A percentile compares a stretch with the other conserved stretches of the same genome.
These are phyloP conservation scores for Yamadazyma triangularis DNA, from an alignment of 1,139 yeast species.

Conservation along the genomic window DNA sequence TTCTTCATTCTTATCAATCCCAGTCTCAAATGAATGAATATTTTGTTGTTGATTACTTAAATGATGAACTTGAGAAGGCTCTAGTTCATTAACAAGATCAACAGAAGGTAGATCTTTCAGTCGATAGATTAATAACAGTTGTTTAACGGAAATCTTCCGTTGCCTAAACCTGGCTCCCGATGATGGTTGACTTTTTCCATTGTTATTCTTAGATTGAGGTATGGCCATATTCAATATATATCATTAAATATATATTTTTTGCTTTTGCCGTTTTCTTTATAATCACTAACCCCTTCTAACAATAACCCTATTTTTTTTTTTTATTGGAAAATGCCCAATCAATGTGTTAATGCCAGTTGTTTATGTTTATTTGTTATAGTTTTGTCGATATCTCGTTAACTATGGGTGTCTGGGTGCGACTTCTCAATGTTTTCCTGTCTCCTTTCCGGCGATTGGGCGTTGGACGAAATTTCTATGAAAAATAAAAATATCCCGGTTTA, in stretches of 20 bases:
- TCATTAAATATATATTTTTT: too few relatives aligned
- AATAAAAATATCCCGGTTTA: too few relatives aligned
- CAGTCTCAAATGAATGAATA: conserved; percentile 87
- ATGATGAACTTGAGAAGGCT: conserved; percentile 44
- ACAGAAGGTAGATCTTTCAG: conserved; percentile 78
- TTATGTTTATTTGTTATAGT: too few relatives aligned
- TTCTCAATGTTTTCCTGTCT: conserved; percentile 1
- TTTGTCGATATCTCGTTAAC: too few relatives aligned
- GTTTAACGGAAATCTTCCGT: conserved; percentile 87
- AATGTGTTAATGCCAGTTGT: too few relatives aligned
- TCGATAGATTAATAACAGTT: conserved; percentile 73
- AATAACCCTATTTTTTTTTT: too few relatives aligned
- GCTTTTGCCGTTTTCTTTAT: too few relatives aligned
- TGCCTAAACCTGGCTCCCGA: conserved; percentile 78
- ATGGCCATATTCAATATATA: conserved; percentile 19
- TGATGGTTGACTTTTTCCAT: conserved; percentile 31
- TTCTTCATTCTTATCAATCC: conserved; percentile 97
- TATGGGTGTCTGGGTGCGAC: conserved; percentile 13
- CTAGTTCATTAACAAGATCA: conserved; percentile 51
- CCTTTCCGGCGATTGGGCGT: conserved; percentile 1
- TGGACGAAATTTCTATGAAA: background rate
- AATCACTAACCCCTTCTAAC: too few relatives aligned
- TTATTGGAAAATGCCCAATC: too few relatives aligned
- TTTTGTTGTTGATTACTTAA: conserved; percentile 65
- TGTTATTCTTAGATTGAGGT: conserved; percentile 23